These are phyloP conservation scores for Musa beccarii DNA, from an alignment of 176 grass and related monocot genomes.

Conservation along the genomic window DNA sequence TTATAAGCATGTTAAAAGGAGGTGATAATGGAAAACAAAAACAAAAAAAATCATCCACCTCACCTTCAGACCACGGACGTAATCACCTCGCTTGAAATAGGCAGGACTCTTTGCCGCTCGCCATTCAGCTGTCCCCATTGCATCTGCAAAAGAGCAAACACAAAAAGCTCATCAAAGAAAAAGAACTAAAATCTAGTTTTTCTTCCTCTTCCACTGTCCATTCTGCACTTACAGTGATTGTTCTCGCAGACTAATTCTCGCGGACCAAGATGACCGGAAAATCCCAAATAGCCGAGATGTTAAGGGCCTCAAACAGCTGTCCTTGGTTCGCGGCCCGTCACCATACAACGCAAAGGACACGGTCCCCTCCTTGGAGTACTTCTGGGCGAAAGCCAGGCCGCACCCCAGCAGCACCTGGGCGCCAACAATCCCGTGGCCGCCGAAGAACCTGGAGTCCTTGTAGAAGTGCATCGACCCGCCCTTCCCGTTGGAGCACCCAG, in stretches of 20 bases:
- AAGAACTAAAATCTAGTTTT: neutral
- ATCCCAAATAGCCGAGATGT: slow-evolving; percentile 88
- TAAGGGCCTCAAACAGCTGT: slow-evolving; percentile 94
- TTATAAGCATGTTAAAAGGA: no score
- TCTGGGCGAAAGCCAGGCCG: slow-evolving; percentile 76
- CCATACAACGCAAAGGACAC: slow-evolving; percentile 81
- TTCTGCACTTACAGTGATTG: slow-evolving; percentile 56
- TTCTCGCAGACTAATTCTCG: slow-evolving; percentile 99
- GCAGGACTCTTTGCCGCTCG: slow-evolving; percentile 65
- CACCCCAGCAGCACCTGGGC: slow-evolving; percentile 74
- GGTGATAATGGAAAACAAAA: neutral
- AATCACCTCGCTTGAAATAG: slow-evolving; percentile 90
- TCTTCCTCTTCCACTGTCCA: neutral
- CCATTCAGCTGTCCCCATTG: slow-evolving; percentile 93
- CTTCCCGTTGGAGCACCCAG: slow-evolving; percentile 61
- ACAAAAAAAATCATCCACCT: neutral
- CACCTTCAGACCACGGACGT: slow-evolving; percentile 79
- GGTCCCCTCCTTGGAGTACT: slow-evolving; percentile 59
- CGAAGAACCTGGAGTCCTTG: slow-evolving; percentile 67
- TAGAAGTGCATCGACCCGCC: slow-evolving; percentile 97
- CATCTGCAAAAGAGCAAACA: slow-evolving; percentile 38
- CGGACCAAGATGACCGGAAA: slow-evolving; percentile 63
- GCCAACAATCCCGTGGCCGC: slow-evolving; percentile 84
- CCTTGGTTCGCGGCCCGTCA: slow-evolving; percentile 81
- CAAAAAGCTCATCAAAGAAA: neutral